Percentiles rank a stretch among this genome's conserved stretches.
phyloP scores from a whole-genome alignment of 768 basidiomycete genomes.

The Lyophyllum decastes region DNA sequence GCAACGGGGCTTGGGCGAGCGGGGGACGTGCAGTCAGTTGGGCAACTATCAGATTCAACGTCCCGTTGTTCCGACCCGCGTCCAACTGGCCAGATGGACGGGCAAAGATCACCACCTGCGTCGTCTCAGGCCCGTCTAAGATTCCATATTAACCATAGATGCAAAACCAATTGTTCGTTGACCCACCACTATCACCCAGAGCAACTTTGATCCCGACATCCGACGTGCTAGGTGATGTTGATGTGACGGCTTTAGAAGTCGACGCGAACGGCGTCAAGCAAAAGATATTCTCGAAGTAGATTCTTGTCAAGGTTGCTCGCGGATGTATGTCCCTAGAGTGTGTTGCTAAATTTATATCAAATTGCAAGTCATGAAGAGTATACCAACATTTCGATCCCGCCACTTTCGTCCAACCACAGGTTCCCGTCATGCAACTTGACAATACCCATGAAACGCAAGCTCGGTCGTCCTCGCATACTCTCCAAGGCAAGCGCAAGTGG shows the following conservation, averaged over 20 bases:
- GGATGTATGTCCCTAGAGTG: constrained; percentile 67
- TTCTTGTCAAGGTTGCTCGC: constrained; percentile 54
- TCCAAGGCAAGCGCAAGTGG: constrained; percentile 73
- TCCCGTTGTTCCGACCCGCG: constrained; percentile 18
- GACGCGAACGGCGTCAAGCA: constrained; percentile 47
- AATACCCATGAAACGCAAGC: constrained; percentile 57
- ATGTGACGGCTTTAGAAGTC: constrained; percentile 20
- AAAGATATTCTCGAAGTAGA: constrained; percentile 74
- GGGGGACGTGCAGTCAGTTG: constrained; percentile 47
- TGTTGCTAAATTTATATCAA: not conserved
- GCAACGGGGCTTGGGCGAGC: constrained; percentile 28
- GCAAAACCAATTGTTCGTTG: not conserved
- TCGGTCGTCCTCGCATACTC: constrained; percentile 76
- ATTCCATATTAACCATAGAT: not conserved
- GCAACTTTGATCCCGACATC: constrained; percentile 66
- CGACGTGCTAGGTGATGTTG: constrained; percentile 29
- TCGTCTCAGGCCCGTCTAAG: constrained; percentile 69
- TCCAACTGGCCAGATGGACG: constrained; percentile 20
- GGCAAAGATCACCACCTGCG: constrained; percentile 60
- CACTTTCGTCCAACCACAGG: constrained; percentile 60
- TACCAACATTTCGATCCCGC: constrained; percentile 42
- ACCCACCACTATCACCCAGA: constrained; percentile 66
- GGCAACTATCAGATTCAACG: constrained; percentile 53
- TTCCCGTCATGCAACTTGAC: constrained; percentile 45
- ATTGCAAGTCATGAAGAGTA: not conserved